Evolutionary conservation across 2,329 filamentous ascomycete species (phyloP).

Genomic region (Aureobasidium lini): DNA sequence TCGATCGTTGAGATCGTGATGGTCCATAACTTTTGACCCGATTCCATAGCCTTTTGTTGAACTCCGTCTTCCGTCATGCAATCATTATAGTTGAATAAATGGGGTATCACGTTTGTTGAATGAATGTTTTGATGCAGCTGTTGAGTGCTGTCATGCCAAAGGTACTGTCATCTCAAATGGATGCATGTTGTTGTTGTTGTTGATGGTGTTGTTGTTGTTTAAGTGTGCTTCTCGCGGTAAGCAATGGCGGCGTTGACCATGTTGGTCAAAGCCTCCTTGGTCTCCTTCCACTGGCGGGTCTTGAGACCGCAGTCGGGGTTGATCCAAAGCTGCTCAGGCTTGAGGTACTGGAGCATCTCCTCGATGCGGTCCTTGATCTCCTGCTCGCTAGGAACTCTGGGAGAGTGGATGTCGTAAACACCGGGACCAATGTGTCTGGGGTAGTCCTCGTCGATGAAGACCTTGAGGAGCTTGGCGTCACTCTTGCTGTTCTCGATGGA

Average conservation of each 20-base stretch:
- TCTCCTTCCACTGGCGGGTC: conserved; percentile 98
- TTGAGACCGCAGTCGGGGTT: conserved; percentile 99
- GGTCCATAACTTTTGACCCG: conserved; percentile 17
- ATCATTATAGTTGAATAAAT: conserved; percentile 20
- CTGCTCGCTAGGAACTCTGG: conserved; percentile 91
- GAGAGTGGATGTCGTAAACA: conserved; percentile 99
- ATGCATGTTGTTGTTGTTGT: conserved; percentile 8
- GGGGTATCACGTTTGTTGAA: conserved; percentile 26
- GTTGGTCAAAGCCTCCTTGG: conserved; percentile 90
- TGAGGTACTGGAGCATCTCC: conserved; percentile 95
- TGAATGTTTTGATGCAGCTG: conserved; percentile 18
- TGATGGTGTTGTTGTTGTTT: not conserved
- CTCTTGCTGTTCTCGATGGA: conserved; percentile 99
- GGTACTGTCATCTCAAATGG: conserved; percentile 10
- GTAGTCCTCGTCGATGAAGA: conserved; percentile 96
- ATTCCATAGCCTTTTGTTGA: conserved; percentile 22
- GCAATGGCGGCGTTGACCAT: conserved; percentile 97
- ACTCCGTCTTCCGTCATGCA: conserved; percentile 21
- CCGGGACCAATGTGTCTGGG: conserved; percentile 96
- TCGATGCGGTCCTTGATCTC: conserved; percentile 97
- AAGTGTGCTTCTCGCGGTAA: conserved; percentile 62
- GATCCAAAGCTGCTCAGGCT: conserved; percentile 98
- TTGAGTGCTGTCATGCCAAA: conserved; percentile 16
- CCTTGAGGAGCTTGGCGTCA: conserved; percentile 96
- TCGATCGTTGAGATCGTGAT: conserved; percentile 25